These are phyloP conservation scores for Hymenochaete sp. DNA, from an alignment of 1,284 basidiomycete species.

Conservation along the genomic window DNA sequence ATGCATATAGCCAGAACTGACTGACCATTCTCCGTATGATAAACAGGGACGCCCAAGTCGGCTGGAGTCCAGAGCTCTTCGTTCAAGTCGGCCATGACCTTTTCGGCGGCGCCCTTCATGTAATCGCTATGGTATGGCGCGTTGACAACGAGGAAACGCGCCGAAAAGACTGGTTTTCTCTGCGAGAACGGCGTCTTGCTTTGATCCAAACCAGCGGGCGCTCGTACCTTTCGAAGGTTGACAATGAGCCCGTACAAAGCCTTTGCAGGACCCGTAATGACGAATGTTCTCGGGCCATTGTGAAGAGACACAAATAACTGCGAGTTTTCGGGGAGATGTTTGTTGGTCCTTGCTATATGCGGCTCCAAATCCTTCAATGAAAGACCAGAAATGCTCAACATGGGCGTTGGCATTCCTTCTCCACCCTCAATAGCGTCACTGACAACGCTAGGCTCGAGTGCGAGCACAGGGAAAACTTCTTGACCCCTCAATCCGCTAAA, in stretches of 20 bases:
- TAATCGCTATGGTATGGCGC: conserved; percentile 95
- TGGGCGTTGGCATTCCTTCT: conserved; percentile 89
- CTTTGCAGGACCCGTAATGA: conserved; percentile 88
- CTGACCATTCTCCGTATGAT: conserved; percentile 91
- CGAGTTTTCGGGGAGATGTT: conserved; percentile 71
- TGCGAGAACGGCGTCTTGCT: conserved; percentile 91
- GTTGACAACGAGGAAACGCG: conserved; percentile 88
- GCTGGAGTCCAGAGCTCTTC: conserved; percentile 75
- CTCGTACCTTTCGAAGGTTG: conserved; percentile 82
- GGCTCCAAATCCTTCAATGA: conserved; percentile 69
- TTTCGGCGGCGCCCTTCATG: conserved; percentile 69
- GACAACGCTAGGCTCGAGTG: conserved; percentile 83
- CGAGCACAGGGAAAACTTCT: conserved; percentile 89
- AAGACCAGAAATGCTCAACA: conserved; percentile 88
- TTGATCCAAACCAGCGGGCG: conserved; percentile 83
- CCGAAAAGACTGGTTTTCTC: conserved; percentile 88
- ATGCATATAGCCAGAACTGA: too few species aligned
- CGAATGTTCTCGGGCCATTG: conserved; percentile 87
- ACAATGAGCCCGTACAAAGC: conserved; percentile 93
- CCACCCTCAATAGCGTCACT: conserved; percentile 86
- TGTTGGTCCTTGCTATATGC: conserved; percentile 85
- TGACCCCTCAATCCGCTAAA: conserved; percentile 91
- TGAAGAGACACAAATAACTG: conserved; percentile 81
- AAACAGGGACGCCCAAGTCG: conserved; percentile 80
- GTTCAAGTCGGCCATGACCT: conserved; percentile 71